Conservation (phyloP, 441 rosid genomes). For the Raphanus hybrid region DNA sequence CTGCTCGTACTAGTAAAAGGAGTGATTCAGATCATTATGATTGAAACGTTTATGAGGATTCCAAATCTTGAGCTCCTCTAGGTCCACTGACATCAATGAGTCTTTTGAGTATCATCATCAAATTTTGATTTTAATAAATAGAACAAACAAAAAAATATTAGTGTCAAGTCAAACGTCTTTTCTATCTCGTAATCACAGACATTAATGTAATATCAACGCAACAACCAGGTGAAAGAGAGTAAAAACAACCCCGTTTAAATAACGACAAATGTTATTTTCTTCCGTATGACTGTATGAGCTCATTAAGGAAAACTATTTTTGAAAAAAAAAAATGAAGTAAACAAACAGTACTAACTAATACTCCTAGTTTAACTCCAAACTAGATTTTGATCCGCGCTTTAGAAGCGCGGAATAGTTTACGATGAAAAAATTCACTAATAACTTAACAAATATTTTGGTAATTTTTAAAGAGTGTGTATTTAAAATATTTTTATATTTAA, state of each 20-base stretch:
- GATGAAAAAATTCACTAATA: too few relatives aligned
- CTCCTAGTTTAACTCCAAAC: too few relatives aligned
- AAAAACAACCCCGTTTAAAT: not conserved
- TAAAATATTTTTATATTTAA: too few relatives aligned
- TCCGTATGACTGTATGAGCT: not conserved
- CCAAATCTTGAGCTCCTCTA: not conserved
- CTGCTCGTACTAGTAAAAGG: not conserved
- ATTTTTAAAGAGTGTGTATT: too few relatives aligned
- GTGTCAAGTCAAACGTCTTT: conserved; percentile 33
- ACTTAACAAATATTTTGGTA: too few relatives aligned
- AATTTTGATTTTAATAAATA: not conserved
- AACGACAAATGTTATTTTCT: conserved; percentile 18
- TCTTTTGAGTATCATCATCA: not conserved
- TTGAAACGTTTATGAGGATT: not conserved
- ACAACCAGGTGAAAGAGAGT: not conserved
- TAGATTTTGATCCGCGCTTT: too few relatives aligned
- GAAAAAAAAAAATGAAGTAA: not conserved
- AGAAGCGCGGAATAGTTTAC: too few relatives aligned
- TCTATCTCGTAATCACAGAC: conserved; percentile 25
- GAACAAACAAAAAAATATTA: not conserved
- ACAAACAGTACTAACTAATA: too few relatives aligned
- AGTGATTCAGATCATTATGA: not conserved
- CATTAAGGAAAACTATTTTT: not conserved
- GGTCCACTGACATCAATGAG: not conserved
- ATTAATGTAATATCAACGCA: conserved; percentile 24